These are phyloP conservation scores for Saccharomycopsis hybrid DNA, from an alignment of 1,139 yeast genomes.

Conservation along the genomic window DNA sequence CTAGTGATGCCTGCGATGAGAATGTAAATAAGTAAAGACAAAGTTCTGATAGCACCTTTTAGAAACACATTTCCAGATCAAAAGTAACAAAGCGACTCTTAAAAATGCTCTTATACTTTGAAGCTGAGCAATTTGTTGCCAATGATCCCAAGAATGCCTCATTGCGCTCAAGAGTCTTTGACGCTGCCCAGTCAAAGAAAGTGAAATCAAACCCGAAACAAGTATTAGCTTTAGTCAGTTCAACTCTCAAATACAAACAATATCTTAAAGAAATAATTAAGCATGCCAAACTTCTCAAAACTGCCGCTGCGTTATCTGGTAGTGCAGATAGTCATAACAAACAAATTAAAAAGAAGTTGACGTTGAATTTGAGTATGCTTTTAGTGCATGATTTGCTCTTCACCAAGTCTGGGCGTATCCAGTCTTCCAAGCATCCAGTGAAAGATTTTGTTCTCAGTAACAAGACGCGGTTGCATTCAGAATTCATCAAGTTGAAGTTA, in stretches of 20 bases:
- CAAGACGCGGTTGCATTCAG: slow-evolving; percentile 77
- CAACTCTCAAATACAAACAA: slow-evolving; percentile 65
- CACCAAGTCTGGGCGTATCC: slow-evolving; percentile 73
- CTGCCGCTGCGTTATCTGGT: background rate
- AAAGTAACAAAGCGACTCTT: no score
- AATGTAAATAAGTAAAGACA: no score
- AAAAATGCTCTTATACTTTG: slow-evolving; percentile 20
- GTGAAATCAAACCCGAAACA: slow-evolving; percentile 68
- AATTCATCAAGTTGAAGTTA: slow-evolving; percentile 68
- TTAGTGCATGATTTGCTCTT: slow-evolving; percentile 78
- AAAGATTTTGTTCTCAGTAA: slow-evolving; percentile 75
- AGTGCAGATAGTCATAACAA: slow-evolving; percentile 27
- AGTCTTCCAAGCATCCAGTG: slow-evolving; percentile 81
- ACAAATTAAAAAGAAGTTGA: slow-evolving; percentile 37
- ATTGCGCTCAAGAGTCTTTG: slow-evolving; percentile 62
- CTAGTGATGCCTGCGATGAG: no score
- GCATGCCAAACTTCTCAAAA: slow-evolving; percentile 50
- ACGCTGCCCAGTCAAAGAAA: slow-evolving; percentile 39
- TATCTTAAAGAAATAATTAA: slow-evolving; percentile 55
- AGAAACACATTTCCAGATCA: no score
- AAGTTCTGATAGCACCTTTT: no score
- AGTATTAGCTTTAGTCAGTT: slow-evolving; percentile 72
- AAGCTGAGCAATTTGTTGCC: slow-evolving; percentile 16
- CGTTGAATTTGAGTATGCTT: slow-evolving; percentile 48
- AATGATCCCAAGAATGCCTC: slow-evolving; percentile 37